Percentiles rank a stretch among this genome's conserved stretches.
Evolutionary conservation across 2,329 filamentous ascomycete genomes (phyloP).

Genomic region (Botrytis paeoniae): DNA sequence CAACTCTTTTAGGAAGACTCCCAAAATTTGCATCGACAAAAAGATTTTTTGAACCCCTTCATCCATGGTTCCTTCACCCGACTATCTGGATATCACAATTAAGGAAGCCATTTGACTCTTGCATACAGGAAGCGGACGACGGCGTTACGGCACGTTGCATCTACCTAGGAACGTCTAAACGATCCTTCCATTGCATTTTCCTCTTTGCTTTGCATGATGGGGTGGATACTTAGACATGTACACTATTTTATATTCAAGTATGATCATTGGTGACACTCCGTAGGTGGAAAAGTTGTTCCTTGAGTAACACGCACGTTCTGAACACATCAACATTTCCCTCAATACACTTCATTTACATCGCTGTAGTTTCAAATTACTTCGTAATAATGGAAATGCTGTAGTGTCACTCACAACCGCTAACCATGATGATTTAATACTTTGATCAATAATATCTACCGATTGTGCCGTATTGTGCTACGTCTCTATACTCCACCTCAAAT

Average conservation of each 20-base stretch:
- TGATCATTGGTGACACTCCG: not conserved
- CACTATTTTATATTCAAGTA: not conserved
- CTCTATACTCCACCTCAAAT: not conserved
- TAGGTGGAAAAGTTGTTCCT: not conserved
- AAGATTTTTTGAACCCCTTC: not conserved
- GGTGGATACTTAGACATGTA: not conserved
- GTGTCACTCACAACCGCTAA: not conserved
- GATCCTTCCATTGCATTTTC: slow-evolving; percentile 13
- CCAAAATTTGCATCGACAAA: not conserved
- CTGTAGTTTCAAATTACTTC: slow-evolving; percentile 1
- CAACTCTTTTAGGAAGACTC: slow-evolving; percentile 2
- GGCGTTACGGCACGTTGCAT: slow-evolving; percentile 11
- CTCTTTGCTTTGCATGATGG: slow-evolving; percentile 1
- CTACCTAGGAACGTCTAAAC: not conserved
- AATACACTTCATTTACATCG: not conserved
- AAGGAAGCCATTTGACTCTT: not conserved
- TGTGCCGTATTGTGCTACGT: not conserved
- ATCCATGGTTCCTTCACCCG: slow-evolving; percentile 5
- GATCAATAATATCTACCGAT: not conserved
- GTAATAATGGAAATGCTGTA: not conserved
- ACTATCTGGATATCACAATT: slow-evolving; percentile 19
- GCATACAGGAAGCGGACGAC: slow-evolving; percentile 9
- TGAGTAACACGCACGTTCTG: not conserved
- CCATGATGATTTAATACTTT: not conserved
- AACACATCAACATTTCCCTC: not conserved